phyloP scores from a whole-genome alignment of 192 early-diverging fungal species.

The Backusella tuberculispora region DNA sequence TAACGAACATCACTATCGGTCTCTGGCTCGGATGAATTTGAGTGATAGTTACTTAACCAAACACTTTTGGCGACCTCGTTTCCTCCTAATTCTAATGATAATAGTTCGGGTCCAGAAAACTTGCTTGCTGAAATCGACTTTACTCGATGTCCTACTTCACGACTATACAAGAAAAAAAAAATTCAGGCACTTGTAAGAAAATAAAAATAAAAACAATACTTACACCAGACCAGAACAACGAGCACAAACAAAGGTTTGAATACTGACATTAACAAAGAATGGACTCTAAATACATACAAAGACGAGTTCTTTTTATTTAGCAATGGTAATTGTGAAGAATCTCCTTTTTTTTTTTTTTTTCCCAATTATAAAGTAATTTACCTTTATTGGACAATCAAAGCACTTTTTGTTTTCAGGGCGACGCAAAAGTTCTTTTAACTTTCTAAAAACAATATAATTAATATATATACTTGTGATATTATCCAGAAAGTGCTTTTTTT shows the following conservation, averaged over 20 bases:
- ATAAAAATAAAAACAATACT: conserved; percentile 12
- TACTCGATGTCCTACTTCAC: conserved; percentile 62
- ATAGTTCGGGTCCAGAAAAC: conserved; percentile 55
- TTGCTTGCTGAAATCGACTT: conserved; percentile 63
- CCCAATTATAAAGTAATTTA: conserved; percentile 1
- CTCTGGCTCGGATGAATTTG: conserved; percentile 23
- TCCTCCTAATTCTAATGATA: conserved; percentile 51
- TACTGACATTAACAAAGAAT: conserved; percentile 58
- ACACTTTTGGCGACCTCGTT: conserved; percentile 49
- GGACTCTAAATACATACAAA: conserved; percentile 43
- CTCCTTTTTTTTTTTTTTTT: neutral
- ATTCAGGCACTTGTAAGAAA: neutral
- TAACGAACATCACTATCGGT: conserved; percentile 36
- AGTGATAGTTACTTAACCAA: conserved; percentile 36
- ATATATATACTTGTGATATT: neutral
- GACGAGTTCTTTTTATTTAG: neutral
- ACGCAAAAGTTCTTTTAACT: conserved; percentile 44
- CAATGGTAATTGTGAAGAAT: neutral
- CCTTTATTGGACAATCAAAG: conserved; percentile 58
- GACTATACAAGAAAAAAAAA: conserved; percentile 39
- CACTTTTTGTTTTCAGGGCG: conserved; percentile 57
- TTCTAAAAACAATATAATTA: conserved; percentile 10
- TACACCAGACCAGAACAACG: conserved; percentile 62
- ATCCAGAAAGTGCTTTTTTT: neutral
- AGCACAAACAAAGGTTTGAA: conserved; percentile 57